Evolutionary conservation across 208 protist genomes (phyloP).

Genomic region (Acanthamoeba sp.): DNA sequence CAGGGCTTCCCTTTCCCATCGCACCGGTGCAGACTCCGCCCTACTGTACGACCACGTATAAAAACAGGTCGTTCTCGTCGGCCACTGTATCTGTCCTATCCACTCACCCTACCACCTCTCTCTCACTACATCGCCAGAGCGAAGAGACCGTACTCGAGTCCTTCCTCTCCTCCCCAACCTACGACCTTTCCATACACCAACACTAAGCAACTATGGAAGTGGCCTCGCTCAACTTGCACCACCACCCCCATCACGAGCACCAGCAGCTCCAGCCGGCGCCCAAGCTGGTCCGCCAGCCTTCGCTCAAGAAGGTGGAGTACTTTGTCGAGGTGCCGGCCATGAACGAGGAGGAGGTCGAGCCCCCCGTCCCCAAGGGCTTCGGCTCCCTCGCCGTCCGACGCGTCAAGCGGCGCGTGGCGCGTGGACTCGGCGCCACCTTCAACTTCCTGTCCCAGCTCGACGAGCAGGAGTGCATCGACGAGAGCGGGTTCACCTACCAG

Average conservation of each 20-base stretch:
- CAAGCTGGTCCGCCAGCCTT: constrained; percentile 16
- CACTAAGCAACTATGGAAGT: constrained; percentile 9
- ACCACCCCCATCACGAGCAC: not conserved
- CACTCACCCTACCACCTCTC: not conserved
- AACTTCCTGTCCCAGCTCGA: constrained; percentile 38
- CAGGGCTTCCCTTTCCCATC: not conserved
- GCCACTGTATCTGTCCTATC: too few relatives aligned
- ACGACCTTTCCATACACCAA: not conserved
- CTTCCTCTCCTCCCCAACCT: not conserved
- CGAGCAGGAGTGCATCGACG: not conserved
- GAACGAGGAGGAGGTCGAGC: not conserved
- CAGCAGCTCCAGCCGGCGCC: constrained; percentile 20
- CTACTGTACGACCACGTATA: not conserved
- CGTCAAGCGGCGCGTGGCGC: not conserved
- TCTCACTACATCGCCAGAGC: not conserved
- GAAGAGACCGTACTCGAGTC: constrained; percentile 21
- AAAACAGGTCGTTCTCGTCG: not conserved
- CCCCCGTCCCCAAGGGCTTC: not conserved
- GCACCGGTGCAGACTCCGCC: not conserved
- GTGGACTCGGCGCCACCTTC: not conserved
- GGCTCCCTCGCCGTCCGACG: not conserved
- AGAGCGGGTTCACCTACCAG: constrained; percentile 26
- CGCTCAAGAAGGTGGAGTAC: constrained; percentile 58
- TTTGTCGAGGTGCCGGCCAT: not conserved
- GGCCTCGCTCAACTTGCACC: not conserved